A percentile compares a stretch with the other conserved stretches of the same genome.
phyloP scores from a whole-genome alignment of 2,329 filamentous ascomycete genomes.

The Domatiomyces globalis region DNA sequence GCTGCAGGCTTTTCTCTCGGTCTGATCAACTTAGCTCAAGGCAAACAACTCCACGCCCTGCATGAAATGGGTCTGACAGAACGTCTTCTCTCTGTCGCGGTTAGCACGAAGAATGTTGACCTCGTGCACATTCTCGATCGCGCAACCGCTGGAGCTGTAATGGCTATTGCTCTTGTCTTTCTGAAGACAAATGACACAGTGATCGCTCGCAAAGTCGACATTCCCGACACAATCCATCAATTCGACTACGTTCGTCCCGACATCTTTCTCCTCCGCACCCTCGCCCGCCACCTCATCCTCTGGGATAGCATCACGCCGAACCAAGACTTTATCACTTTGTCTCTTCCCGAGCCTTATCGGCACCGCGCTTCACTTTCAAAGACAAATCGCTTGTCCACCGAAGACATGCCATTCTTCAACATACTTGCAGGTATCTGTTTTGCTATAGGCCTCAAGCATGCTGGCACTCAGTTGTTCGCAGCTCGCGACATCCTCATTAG shows the following conservation, averaged over 20 bases:
- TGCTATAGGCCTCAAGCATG: conserved; percentile 53
- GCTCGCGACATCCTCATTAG: conserved; percentile 71
- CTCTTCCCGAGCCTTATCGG: conserved; percentile 58
- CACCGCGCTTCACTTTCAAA: conserved; percentile 45
- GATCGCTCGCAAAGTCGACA: conserved; percentile 80
- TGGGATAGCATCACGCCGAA: conserved; percentile 71
- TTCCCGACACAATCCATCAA: conserved; percentile 77
- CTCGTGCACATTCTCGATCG: conserved; percentile 86
- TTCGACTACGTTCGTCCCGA: conserved; percentile 95
- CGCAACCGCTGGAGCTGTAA: conserved; percentile 80
- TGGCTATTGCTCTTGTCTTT: conserved; percentile 81
- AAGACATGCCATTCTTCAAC: conserved; percentile 83
- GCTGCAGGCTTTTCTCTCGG: conserved; percentile 88
- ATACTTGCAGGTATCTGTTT: conserved; percentile 78
- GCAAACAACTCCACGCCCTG: conserved; percentile 70
- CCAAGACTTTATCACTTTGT: conserved; percentile 59
- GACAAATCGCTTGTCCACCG: conserved; percentile 53
- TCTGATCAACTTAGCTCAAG: conserved; percentile 87
- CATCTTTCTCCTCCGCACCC: conserved; percentile 73
- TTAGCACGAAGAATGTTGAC: conserved; percentile 79
- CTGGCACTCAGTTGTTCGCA: conserved; percentile 53
- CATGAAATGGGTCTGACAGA: conserved; percentile 91
- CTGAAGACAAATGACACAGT: conserved; percentile 90
- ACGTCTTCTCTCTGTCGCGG: conserved; percentile 69
- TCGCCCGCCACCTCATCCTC: conserved; percentile 82